A percentile compares a stretch with the other conserved stretches of the same genome.
Conservation (phyloP, 2,329 filamentous ascomycete species). For the Sporothrix brunneoviolacea region DNA sequence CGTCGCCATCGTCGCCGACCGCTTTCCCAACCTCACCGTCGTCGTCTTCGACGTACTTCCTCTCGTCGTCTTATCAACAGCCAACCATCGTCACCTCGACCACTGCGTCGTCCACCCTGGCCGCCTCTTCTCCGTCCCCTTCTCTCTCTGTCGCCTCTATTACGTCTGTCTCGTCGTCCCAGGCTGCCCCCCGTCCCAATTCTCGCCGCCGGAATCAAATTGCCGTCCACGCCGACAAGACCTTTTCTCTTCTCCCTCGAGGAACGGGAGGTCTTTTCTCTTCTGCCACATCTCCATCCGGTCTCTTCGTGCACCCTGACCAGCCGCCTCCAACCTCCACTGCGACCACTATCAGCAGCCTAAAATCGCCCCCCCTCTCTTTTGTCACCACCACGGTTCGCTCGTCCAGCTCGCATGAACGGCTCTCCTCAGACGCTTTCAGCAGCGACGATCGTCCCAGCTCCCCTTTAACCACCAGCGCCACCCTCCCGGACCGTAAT, state of each 20-base stretch:
- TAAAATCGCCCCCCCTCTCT: conserved; percentile 38
- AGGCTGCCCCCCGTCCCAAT: conserved; percentile 24
- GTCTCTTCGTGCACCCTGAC: conserved; percentile 13
- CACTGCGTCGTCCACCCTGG: conserved; percentile 11
- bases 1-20: conserved; percentile 8
- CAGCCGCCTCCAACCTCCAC: conserved; percentile 17
- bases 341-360: conserved; percentile 21
- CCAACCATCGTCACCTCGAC: conserved; percentile 7
- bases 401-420: conserved; percentile 44
- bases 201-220: conserved; percentile 41
- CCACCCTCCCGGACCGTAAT: conserved; percentile 38
- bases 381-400: conserved; percentile 31
- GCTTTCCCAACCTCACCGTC: conserved; percentile 2
- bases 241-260: conserved; percentile 45
- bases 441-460: conserved; percentile 42
- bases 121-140: conserved; percentile 15
- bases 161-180: conserved; percentile 19
- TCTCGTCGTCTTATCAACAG: conserved; percentile 3
- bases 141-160: conserved; percentile 13
- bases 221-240: conserved; percentile 50
- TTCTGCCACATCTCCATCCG: conserved; percentile 11
- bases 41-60: conserved; percentile 5
- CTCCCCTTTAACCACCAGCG: conserved; percentile 34
- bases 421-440: conserved; percentile 40
- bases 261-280: conserved; percentile 15